phyloP scores from a whole-genome alignment of 257 asterid genomes.

The Solanum piurae region DNA sequence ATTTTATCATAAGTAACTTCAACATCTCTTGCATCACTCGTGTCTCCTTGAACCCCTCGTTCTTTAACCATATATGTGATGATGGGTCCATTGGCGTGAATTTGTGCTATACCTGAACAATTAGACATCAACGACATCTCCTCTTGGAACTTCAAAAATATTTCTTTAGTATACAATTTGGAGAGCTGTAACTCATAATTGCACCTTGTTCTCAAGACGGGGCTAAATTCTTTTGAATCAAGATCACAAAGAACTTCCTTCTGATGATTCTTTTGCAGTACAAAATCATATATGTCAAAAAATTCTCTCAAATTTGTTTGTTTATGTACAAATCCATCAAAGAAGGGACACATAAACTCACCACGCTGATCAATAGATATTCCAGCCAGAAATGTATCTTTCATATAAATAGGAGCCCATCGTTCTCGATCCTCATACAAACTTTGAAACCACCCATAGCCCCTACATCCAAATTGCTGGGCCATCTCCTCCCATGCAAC shows the following conservation, averaged over 20 bases:
- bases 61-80: slow-evolving; percentile 22
- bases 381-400: slow-evolving; percentile 28
- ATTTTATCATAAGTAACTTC: slow-evolving; percentile 22
- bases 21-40: not conserved
- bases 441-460: slow-evolving; percentile 17
- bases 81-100: slow-evolving; percentile 16
- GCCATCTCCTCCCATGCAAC: slow-evolving; percentile 27
- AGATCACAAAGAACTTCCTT: slow-evolving; percentile 24
- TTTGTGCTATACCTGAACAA: slow-evolving; percentile 13
- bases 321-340: slow-evolving; percentile 17
- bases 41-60: slow-evolving; percentile 5
- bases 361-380: slow-evolving; percentile 6
- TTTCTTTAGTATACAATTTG: slow-evolving; percentile 21
- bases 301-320: slow-evolving; percentile 25
- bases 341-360: slow-evolving; percentile 9
- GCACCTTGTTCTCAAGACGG: slow-evolving; percentile 11
- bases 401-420: slow-evolving; percentile 29
- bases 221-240: slow-evolving; percentile 13
- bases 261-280: slow-evolving; percentile 11
- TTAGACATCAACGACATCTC: slow-evolving; percentile 15
- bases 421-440: slow-evolving; percentile 27
- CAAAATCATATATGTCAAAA: slow-evolving; percentile 11
- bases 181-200: slow-evolving; percentile 21
- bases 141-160: slow-evolving; percentile 18
- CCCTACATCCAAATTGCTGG: slow-evolving; percentile 13